Evolutionary conservation across 139 green algal genomes (phyloP).

Genomic region (Chlorella sp.): DNA sequence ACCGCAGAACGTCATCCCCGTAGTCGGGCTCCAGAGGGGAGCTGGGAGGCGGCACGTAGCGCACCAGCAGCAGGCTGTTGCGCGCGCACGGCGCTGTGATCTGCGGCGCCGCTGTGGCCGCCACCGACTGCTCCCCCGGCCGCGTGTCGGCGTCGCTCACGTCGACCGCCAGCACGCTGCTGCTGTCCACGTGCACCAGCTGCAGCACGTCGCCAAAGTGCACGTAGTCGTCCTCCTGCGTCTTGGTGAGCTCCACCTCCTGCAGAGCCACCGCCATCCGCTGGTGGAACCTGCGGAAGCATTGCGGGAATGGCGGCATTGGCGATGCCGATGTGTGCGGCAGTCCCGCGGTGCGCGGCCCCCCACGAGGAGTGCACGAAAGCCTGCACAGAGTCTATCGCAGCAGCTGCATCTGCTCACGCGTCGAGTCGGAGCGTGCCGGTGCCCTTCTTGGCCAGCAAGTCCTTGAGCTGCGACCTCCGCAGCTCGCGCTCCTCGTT

Average conservation of each 20-base stretch:
- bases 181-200: conserved; percentile 43
- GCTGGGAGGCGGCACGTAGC: conserved; percentile 23
- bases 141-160: conserved; percentile 32
- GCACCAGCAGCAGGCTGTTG: conserved; percentile 46
- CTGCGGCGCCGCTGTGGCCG: conserved; percentile 33
- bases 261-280: conserved; percentile 32
- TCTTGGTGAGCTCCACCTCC: conserved; percentile 41
- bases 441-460: conserved; percentile 31
- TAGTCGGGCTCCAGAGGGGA: conserved; percentile 34
- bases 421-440: conserved; percentile 37
- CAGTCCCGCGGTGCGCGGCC: too few relatives aligned
- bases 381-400: not conserved
- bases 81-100: conserved; percentile 13
- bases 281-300: conserved; percentile 21
- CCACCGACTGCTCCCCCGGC: conserved; percentile 32
- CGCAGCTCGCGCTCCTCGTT: conserved; percentile 54
- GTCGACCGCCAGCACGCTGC: conserved; percentile 37
- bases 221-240: conserved; percentile 43
- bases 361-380: too few relatives aligned
- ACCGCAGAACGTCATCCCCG: conserved; percentile 34
- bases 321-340: not conserved
- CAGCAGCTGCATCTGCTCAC: conserved; percentile 37
- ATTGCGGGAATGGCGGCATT: not conserved
- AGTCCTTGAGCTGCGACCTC: conserved; percentile 39
- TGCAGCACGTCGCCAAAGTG: conserved; percentile 59